Conservation (phyloP, 164 flowering plant species). For the Chimonanthus salicifolius region DNA sequence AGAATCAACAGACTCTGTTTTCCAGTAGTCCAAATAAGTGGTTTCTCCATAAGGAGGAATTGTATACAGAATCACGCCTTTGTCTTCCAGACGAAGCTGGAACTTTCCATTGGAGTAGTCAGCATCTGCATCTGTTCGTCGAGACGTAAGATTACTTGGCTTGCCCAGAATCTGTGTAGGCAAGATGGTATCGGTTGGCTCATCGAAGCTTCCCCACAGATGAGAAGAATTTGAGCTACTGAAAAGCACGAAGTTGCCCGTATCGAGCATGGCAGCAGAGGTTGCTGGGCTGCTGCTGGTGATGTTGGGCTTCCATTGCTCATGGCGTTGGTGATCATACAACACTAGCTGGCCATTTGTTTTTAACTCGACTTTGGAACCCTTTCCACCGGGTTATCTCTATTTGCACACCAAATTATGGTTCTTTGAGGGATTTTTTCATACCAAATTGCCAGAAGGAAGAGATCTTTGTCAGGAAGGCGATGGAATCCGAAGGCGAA, state of each 20-base stretch:
- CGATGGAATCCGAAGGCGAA: slow-evolving; percentile 33
- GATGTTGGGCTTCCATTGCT: slow-evolving; percentile 1
- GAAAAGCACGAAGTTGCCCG: slow-evolving; percentile 36
- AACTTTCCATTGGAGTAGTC: slow-evolving; percentile 20
- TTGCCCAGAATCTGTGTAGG: slow-evolving; percentile 21
- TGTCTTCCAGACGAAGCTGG: slow-evolving; percentile 6
- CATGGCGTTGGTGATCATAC: slow-evolving; percentile 14
- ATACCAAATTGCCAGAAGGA: slow-evolving; percentile 31
- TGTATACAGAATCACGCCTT: slow-evolving; percentile 30
- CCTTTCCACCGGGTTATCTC: slow-evolving; percentile 13
- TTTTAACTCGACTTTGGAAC: slow-evolving; percentile 26
- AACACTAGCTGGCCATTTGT: slow-evolving; percentile 15
- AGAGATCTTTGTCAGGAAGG: slow-evolving; percentile 1
- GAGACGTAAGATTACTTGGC: slow-evolving; percentile 11
- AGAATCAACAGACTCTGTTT: neutral
- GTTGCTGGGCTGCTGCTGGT: neutral
- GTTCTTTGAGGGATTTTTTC: slow-evolving; percentile 27
- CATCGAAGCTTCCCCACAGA: slow-evolving; percentile 32
- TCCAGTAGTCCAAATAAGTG: neutral
- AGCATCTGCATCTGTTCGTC: slow-evolving; percentile 9
- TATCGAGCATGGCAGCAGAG: slow-evolving; percentile 36
- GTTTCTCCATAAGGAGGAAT: neutral
- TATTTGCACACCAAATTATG: slow-evolving; percentile 34
- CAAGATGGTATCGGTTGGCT: slow-evolving; percentile 37
- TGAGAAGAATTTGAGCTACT: neutral